phyloP scores from a whole-genome alignment of 2,329 filamentous ascomycete genomes.

The Epichloe festucae region DNA sequence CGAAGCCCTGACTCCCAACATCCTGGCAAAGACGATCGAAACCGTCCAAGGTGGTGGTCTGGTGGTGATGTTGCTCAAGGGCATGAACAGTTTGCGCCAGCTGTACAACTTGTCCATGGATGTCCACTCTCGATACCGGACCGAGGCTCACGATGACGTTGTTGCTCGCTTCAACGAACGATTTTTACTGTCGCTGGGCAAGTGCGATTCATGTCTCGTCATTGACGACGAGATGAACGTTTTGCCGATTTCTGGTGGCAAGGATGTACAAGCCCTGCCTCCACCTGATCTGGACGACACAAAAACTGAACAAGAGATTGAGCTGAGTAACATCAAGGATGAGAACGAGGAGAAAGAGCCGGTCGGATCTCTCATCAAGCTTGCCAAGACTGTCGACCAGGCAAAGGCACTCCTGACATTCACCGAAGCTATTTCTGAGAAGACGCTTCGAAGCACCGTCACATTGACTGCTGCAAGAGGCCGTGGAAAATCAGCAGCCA shows the following conservation, averaged over 20 bases:
- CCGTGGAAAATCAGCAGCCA: conserved; percentile 89
- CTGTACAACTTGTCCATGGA: conserved; percentile 97
- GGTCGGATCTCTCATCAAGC: conserved; percentile 67
- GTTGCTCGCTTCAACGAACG: conserved; percentile 95
- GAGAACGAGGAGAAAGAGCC: conserved; percentile 74
- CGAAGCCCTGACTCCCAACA: conserved; percentile 93
- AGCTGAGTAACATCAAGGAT: conserved; percentile 80
- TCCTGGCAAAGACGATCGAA: conserved; percentile 87
- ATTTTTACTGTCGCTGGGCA: conserved; percentile 89
- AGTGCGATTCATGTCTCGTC: conserved; percentile 86
- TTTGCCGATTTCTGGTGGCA: conserved; percentile 88
- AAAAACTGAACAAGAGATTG: conserved; percentile 57
- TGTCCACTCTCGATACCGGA: conserved; percentile 89
- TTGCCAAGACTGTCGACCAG: conserved; percentile 87
- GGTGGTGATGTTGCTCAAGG: conserved; percentile 81
- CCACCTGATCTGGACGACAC: conserved; percentile 61
- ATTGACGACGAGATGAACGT: conserved; percentile 98
- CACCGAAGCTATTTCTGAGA: conserved; percentile 90
- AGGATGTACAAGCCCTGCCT: conserved; percentile 72
- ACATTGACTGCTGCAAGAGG: conserved; percentile 87
- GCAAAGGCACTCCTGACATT: conserved; percentile 95
- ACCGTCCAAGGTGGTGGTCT: conserved; percentile 94
- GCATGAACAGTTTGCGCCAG: conserved; percentile 94
- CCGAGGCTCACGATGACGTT: conserved; percentile 90
- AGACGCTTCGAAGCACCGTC: conserved; percentile 87